Evolutionary conservation across 371 early-diverging fungal genomes (phyloP).

Genomic region (Zopfochytrium polystomum): DNA sequence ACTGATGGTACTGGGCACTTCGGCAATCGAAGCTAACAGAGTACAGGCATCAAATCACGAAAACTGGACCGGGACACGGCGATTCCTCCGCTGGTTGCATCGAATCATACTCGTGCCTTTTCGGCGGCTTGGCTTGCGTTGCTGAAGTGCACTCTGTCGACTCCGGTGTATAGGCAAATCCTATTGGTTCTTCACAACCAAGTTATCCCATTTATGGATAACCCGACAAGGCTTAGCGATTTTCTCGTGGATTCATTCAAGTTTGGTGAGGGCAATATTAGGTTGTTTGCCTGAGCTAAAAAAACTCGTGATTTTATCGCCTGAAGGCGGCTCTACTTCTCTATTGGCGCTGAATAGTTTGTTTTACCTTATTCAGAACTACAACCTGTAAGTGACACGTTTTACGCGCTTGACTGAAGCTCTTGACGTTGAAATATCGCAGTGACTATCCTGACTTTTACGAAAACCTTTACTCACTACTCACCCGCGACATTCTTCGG

Average conservation of each 20-base stretch:
- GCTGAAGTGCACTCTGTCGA: constrained; percentile 66
- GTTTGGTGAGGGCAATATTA: constrained; percentile 60
- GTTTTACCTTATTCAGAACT: constrained; percentile 83
- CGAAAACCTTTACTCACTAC: constrained; percentile 80
- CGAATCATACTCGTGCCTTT: constrained; percentile 56
- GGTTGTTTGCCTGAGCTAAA: too few relatives aligned
- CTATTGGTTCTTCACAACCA: constrained; percentile 78
- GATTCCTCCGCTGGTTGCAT: constrained; percentile 4
- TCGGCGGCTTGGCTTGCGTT: constrained; percentile 78
- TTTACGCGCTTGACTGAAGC: not conserved
- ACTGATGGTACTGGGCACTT: not conserved
- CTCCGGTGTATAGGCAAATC: constrained; percentile 72
- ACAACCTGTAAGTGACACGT: constrained; percentile 71
- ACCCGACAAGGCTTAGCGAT: constrained; percentile 80
- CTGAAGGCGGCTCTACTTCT: constrained; percentile 72
- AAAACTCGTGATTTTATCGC: constrained; percentile 19
- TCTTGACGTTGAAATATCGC: constrained; percentile 5
- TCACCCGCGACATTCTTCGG: constrained; percentile 83
- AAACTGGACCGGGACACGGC: constrained; percentile 3
- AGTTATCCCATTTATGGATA: constrained; percentile 76
- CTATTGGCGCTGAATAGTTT: constrained; percentile 89
- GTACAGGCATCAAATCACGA: not conserved
- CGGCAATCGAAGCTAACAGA: not conserved
- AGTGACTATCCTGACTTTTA: constrained; percentile 96
- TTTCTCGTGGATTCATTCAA: constrained; percentile 88